Evolutionary conservation across 2,329 filamentous ascomycete genomes (phyloP).

Genomic region (Clarireedia sp.): DNA sequence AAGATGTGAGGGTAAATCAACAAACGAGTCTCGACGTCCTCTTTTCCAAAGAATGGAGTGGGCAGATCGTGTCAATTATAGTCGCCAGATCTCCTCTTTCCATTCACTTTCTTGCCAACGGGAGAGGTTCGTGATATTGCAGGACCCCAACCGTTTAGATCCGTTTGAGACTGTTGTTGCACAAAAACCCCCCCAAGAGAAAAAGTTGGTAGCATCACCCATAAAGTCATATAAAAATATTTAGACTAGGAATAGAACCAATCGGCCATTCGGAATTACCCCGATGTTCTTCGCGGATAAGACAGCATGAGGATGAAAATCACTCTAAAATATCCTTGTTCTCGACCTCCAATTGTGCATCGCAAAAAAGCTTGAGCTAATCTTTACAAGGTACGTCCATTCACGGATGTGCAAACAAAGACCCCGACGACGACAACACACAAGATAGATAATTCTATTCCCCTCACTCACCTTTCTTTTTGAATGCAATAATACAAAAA

Average conservation of each 20-base stretch:
- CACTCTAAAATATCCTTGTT: not conserved
- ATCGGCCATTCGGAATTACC: conserved; percentile 6
- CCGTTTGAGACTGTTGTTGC: not conserved
- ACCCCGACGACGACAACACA: not conserved
- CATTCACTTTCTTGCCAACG: too few species aligned
- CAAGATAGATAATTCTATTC: not conserved
- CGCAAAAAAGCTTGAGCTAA: not conserved
- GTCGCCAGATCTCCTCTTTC: too few species aligned
- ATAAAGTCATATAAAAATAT: conserved; percentile 6
- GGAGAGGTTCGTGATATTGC: not conserved
- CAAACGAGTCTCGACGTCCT: not conserved
- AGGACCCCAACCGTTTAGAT: not conserved
- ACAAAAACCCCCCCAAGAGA: not conserved
- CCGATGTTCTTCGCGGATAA: conserved; percentile 1
- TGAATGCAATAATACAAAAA: conserved; percentile 15
- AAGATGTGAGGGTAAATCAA: not conserved
- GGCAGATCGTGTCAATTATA: not conserved
- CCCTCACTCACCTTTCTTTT: not conserved
- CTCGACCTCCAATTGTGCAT: not conserved
- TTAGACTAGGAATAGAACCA: not conserved
- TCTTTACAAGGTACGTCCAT: not conserved
- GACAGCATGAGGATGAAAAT: not conserved
- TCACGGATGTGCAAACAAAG: conserved; percentile 6
- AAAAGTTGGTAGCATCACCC: not conserved
- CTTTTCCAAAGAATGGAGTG: not conserved